A percentile compares a stretch with the other conserved stretches of the same genome.
Evolutionary conservation across 768 basidiomycete species (phyloP).

Genomic region (Amanita subjunquillea): DNA sequence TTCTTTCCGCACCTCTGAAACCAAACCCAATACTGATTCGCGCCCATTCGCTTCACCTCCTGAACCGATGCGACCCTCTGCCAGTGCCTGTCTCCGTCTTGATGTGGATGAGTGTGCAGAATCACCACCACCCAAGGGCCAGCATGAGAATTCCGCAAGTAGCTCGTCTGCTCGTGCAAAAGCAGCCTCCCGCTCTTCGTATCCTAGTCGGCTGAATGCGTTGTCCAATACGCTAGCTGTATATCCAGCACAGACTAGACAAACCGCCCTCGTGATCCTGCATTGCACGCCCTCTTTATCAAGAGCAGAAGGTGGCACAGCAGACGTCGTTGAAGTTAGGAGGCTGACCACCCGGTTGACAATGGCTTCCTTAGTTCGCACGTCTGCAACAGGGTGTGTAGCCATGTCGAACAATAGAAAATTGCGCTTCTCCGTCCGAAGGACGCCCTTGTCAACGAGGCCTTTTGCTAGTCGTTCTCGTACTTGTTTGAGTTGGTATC

Average conservation of each 20-base stretch:
- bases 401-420: slow-evolving; percentile 99
- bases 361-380: slow-evolving; percentile 81
- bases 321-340: slow-evolving; percentile 74
- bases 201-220: slow-evolving; percentile 78
- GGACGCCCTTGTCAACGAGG: slow-evolving; percentile 94
- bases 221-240: slow-evolving; percentile 95
- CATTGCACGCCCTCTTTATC: slow-evolving; percentile 74
- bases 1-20: slow-evolving; percentile 69
- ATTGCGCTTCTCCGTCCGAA: slow-evolving; percentile 98
- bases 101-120: slow-evolving; percentile 16
- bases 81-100: slow-evolving; percentile 21
- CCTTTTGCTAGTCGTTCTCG: slow-evolving; percentile 96
- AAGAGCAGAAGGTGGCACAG: slow-evolving; percentile 67
- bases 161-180: slow-evolving; percentile 93
- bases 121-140: slow-evolving; percentile 61
- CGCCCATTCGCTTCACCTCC: slow-evolving; percentile 37
- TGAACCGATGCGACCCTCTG: slow-evolving; percentile 14
- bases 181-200: slow-evolving; percentile 89
- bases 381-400: slow-evolving; percentile 93
- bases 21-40: slow-evolving; percentile 63
- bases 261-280: slow-evolving; percentile 70
- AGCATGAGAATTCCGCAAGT: slow-evolving; percentile 79
- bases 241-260: slow-evolving; percentile 84
- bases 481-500: slow-evolving; percentile 97
- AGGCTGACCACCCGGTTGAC: slow-evolving; percentile 67